Evolutionary conservation across 2,329 filamentous ascomycete genomes (phyloP).

Genomic region (Colletotrichum sidae): DNA sequence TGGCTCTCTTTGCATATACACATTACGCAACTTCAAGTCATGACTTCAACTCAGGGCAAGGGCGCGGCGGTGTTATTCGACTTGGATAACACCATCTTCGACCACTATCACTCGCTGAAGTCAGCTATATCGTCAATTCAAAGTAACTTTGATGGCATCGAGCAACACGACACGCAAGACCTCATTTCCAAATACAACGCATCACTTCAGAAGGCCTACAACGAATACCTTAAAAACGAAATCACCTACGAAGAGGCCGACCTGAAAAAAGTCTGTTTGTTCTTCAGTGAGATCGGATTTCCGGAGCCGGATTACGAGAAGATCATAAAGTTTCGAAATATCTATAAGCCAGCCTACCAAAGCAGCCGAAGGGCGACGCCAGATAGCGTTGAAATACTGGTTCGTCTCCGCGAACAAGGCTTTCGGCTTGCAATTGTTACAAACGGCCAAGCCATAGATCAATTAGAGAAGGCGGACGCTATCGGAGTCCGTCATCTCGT

Average conservation of each 20-base stretch:
- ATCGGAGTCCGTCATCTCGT: slow-evolving; percentile 14
- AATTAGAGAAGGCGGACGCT: slow-evolving; percentile 8
- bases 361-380: slow-evolving; percentile 6
- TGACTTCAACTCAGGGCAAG: too few species aligned
- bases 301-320: slow-evolving; percentile 1
- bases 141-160: neutral
- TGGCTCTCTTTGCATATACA: too few species aligned
- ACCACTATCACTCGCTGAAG: slow-evolving; percentile 10
- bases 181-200: slow-evolving; percentile 12
- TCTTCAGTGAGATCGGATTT: slow-evolving; percentile 1
- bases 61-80: slow-evolving; percentile 7
- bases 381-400: neutral
- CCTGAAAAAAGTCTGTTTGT: neutral
- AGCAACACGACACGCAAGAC: neutral
- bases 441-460: slow-evolving; percentile 14
- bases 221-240: slow-evolving; percentile 3
- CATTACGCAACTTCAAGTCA: too few species aligned
- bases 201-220: slow-evolving; percentile 12
- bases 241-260: slow-evolving; percentile 14
- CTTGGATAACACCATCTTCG: slow-evolving; percentile 21
- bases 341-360: slow-evolving; percentile 2
- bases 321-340: slow-evolving; percentile 6
- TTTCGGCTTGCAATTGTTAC: slow-evolving; percentile 14
- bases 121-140: slow-evolving; percentile 11
- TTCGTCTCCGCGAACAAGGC: slow-evolving; percentile 3